Evolutionary conservation across 208 protist species (phyloP), one percentile per base, ranked within the genome.

Genomic region (Trypanosoma vivax): DNA sequence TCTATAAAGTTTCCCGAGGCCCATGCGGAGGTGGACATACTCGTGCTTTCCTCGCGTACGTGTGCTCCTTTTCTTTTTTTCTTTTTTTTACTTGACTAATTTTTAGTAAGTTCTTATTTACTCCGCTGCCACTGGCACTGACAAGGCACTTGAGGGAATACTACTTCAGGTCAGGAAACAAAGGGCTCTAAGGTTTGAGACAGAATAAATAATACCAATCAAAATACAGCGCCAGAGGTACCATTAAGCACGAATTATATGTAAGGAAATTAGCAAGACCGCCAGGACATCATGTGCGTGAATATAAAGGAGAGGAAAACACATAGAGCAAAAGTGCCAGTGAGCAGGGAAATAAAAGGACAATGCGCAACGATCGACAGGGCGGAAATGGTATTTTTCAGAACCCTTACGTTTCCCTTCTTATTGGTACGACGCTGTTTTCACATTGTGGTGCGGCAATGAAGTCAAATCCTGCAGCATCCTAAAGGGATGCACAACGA

Each of bases 401-500:
- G 1, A 28, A 29, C 19, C 50, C n/a, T 14, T 39, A 27, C 9
- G 50, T 54, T 27, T 65, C 23, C 38, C 37, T 40, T 14, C 90
- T 73, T 31, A 83, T 78, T 40, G 97, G 71, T 19, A 97, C 76
- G 0, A 82, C 80, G 23, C 97, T 79, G 68, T 96, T 85, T 73
- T 98, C 96, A 16, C 85, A 75, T 54, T 97, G 90, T 28, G 89
- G 83, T 28, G 94, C n/a, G n/a, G n/a, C n/a, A n/a, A n/a, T n/a
- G n/a, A n/a, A n/a, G n/a, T n/a, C n/a, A n/a, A n/a, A n/a, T n/a
- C n/a, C n/a, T n/a, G n/a, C n/a, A n/a, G n/a, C n/a, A n/a, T n/a
- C n/a, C n/a, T n/a, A n/a, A n/a, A n/a, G n/a, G n/a, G n/a, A n/a
- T n/a, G n/a, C n/a, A n/a, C n/a, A n/a, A n/a, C n/a, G n/a, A n/a